Conservation (phyloP, 331 rosid species). For the Malus hybrid region DNA sequence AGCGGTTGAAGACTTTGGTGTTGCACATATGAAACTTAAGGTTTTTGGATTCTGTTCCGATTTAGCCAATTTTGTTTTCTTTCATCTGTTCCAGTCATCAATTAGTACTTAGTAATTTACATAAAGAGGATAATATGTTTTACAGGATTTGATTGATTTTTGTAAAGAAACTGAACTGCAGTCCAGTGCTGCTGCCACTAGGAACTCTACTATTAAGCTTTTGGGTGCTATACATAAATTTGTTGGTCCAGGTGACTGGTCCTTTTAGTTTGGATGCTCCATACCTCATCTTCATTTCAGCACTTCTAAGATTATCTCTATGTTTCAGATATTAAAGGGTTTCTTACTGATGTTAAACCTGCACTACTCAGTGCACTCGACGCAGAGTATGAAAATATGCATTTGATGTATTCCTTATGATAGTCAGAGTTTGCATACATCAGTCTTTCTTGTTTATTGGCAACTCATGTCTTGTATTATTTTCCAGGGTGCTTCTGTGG, state of each 20-base stretch:
- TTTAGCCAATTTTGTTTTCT: not conserved
- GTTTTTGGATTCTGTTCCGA: constrained; percentile 22
- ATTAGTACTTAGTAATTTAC: not conserved
- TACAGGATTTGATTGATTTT: constrained; percentile 91
- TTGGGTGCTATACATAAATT: constrained; percentile 89
- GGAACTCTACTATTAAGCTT: constrained; percentile 90
- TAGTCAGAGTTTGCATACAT: not conserved
- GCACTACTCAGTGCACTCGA: constrained; percentile 96
- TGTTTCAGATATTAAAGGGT: constrained; percentile 84
- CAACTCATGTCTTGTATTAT: constrained; percentile 5
- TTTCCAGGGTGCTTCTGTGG: constrained; percentile 74
- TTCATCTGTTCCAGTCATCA: not conserved
- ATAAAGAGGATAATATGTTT: constrained; percentile 2
- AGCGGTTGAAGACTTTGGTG: constrained; percentile 93
- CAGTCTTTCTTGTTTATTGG: not conserved
- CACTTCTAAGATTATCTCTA: constrained; percentile 14
- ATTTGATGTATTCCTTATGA: constrained; percentile 53
- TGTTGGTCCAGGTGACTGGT: constrained; percentile 92
- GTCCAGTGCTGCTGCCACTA: constrained; percentile 93
- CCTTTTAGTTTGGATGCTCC: constrained; percentile 5
- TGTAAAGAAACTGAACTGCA: constrained; percentile 90
- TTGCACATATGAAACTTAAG: constrained; percentile 85
- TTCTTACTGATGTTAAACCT: constrained; percentile 92
- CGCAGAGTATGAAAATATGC: constrained; percentile 89
- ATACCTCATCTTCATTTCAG: not conserved